Base-by-base conservation (phyloP, 495 filamentous ascomycete genomes). In the Clohesyomyces aquaticus region DNA sequence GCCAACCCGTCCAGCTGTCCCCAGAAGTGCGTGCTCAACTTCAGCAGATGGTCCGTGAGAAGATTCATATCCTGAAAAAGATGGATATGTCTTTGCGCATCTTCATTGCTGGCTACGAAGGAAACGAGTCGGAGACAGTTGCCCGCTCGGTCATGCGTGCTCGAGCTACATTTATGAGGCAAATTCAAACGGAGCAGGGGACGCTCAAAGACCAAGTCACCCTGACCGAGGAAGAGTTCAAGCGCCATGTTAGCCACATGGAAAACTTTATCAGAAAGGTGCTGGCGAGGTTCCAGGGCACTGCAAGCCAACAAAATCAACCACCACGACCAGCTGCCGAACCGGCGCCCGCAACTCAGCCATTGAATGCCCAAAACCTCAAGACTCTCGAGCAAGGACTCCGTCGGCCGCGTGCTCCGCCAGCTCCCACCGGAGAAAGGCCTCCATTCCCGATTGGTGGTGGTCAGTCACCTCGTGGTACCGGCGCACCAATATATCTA, bases 381-480 rank as follows among this genome's bases (percentile, higher is more conserved):
- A 63, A 51, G 59, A 54, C 52, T 18, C 11, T 49, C 19, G 63
- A 66, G 10, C 38, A 57, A 28, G 45, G 60, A 25, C 66, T 59
- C 14, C 67, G 65, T 4, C 65, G 59, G 51, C 57, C 45, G 18
- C 72, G 71, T 42, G 77, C 82, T 16, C 81, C 88, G 12, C 79
- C 85, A 53, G 84, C 88, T 4, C 86, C 88, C n/a, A 89, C 83
- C 0, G 79, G 84, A 0, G 73, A 85, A 0, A 82, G 88, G 43
- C 80, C 86, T 38, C 84, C 87, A 0, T 90, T 89, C 71, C 81
- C 81, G 45, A 82, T 93, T 61, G 48, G 85, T 21, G 81, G n/a
- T n/a, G n/a, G 82, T 8, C 83, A 87, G 42, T 90, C 91, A 29
- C 91, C 90, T 18, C 80, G 87, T 47, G 88, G 89, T 4, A 80